Evolutionary conservation across 75 land plant genomes (phyloP), one percentile per base, ranked within the genome.

Genomic region (Pinus taeda): DNA sequence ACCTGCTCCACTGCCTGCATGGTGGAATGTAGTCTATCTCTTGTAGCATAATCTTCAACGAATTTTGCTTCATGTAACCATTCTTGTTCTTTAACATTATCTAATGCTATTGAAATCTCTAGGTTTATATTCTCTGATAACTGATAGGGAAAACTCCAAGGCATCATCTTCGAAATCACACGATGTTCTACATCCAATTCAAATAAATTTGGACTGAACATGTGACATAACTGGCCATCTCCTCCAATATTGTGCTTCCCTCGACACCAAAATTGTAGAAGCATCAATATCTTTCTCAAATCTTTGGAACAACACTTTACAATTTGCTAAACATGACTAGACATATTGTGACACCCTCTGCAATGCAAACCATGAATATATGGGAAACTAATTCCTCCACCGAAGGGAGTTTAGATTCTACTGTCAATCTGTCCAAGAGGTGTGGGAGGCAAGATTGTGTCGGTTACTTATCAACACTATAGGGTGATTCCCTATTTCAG

Each of bases 191-290:
- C 90, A 74, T 90, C 91, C 63, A 81, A 49, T 70, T 94, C 95
- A 77, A 90, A 84, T 61, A 73, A 73, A 12, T 77, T 22, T 7
- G 83, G 70, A 59, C 82, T 73, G 74, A 74, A 80, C 4, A 14
- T 57, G 13, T 17, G 75, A 63, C 76, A 86, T 57, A 60, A 0
- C 45, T 74, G 57, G 55, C 57, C 73, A 57, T 65, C 90, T 55
- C 85, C 88, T 82, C 55, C 45, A 24, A 45, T 61, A 65, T 15
- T 26, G 21, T 57, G 12, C 64, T 63, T 76, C 60, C 93, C 91
- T 79, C 90, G 99, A 78, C 89, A 88, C 99, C 98, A 96, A 82
- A 96, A 96, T 81, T 96, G 99, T 24, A 96, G 89, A 69, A 84
- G 83, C 86, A 88, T 89, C 33, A 94, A 71, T 59, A 82, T 81